Percentiles rank a stretch among this genome's conserved stretches.
Evolutionary conservation across 768 basidiomycete species (phyloP).

Genomic region (Baorangia bicolor): DNA sequence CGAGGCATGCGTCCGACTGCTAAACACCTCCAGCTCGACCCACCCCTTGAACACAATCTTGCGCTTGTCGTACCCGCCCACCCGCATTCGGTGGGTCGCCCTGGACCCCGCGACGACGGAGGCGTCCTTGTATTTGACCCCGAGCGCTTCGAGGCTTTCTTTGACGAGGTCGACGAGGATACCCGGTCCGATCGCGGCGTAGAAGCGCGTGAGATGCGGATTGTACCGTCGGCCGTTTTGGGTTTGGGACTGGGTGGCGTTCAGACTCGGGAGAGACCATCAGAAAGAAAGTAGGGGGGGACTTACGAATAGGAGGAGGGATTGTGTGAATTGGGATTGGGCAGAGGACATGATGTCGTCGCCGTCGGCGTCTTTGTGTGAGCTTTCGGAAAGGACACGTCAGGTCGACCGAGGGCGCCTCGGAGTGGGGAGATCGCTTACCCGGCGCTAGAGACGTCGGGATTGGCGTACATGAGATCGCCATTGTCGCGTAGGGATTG

Average conservation of each 20-base stretch:
- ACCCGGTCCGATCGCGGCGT: conserved; percentile 55
- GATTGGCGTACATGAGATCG: conserved; percentile 71
- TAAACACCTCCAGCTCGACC: conserved; percentile 68
- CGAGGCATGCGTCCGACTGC: conserved; percentile 40
- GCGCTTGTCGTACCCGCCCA: conserved; percentile 70
- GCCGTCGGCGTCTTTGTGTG: conserved; percentile 48
- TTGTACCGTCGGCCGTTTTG: conserved; percentile 71
- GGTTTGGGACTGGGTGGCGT: conserved; percentile 79
- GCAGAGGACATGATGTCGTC: conserved; percentile 61
- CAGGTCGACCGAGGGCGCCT: background rate
- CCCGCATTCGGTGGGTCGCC: conserved; percentile 42
- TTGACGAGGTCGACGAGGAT: conserved; percentile 54
- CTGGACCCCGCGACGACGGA: conserved; percentile 19
- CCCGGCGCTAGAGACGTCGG: conserved; percentile 41
- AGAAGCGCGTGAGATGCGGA: conserved; percentile 81
- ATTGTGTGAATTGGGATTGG: conserved; percentile 75
- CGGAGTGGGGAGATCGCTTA: conserved; percentile 20
- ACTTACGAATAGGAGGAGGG: conserved; percentile 77
- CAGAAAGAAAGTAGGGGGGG: background rate
- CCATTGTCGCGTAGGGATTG: conserved; percentile 65
- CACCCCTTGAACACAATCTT: conserved; percentile 70
- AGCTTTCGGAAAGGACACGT: conserved; percentile 5
- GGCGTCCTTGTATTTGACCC: conserved; percentile 50
- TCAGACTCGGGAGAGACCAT: no score
- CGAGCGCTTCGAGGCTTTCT: conserved; percentile 47